These are phyloP conservation scores for Dryas integrifolia DNA, from an alignment of 331 rosid species.

Conservation along the genomic window DNA sequence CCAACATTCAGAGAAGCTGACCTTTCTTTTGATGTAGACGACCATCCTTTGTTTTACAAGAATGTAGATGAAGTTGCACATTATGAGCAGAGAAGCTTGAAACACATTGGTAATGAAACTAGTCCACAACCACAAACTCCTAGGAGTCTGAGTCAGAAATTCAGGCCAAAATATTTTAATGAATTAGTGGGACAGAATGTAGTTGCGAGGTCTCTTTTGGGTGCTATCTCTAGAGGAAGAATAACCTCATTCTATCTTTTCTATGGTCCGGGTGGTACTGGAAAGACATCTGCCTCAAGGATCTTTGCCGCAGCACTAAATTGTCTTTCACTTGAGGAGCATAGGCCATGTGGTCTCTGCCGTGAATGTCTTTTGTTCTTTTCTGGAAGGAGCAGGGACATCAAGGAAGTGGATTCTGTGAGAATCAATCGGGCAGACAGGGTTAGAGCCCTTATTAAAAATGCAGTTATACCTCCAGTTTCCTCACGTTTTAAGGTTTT, in stretches of 20 bases:
- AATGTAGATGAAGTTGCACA: conserved; percentile 34
- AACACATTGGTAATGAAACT: conserved; percentile 35
- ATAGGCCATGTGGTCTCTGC: conserved; percentile 77
- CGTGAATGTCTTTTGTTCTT: conserved; percentile 61
- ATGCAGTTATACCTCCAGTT: conserved; percentile 51
- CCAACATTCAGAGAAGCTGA: conserved; percentile 56
- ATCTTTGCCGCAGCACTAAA: conserved; percentile 85
- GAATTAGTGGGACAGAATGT: conserved; percentile 86
- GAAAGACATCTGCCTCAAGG: conserved; percentile 81
- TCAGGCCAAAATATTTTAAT: conserved; percentile 62
- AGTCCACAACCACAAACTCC: conserved; percentile 52
- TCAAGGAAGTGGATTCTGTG: conserved; percentile 73
- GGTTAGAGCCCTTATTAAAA: conserved; percentile 58
- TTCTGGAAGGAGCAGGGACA: conserved; percentile 74
- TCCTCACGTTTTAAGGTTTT: conserved; percentile 70
- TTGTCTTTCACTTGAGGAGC: conserved; percentile 61
- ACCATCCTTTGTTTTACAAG: conserved; percentile 56
- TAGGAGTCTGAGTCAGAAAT: conserved; percentile 68
- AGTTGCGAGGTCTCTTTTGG: conserved; percentile 72
- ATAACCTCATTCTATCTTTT: conserved; percentile 70
- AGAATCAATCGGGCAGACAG: conserved; percentile 61
- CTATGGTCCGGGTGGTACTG: conserved; percentile 84
- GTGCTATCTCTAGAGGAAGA: conserved; percentile 71
- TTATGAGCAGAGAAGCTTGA: conserved; percentile 36
- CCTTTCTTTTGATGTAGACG: conserved; percentile 43